A percentile compares a stretch with the other conserved stretches of the same genome.
These are phyloP conservation scores for Phalaenopsis aphrodite DNA, from an alignment of 106 monocot species.

Conservation along the genomic window DNA sequence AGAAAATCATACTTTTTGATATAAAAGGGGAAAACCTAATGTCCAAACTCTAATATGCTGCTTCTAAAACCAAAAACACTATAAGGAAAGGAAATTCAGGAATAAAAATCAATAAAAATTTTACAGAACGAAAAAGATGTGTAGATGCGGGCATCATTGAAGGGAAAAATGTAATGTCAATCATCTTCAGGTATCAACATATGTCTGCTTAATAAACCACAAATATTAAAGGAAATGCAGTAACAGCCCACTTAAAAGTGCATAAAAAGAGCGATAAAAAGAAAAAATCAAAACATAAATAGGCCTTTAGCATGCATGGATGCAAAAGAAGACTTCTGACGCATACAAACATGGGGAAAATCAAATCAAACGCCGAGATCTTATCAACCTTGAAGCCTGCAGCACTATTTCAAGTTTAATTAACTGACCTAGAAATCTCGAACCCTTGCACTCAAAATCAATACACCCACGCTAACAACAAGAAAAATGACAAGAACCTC, in stretches of 20 bases:
- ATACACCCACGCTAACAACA: neutral
- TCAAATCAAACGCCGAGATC: no score
- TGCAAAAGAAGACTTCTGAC: neutral
- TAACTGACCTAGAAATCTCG: neutral
- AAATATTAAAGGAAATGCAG: neutral
- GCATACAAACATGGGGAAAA: neutral
- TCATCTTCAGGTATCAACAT: neutral
- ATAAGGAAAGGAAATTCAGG: no score
- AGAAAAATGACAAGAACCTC: neutral
- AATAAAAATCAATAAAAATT: no score
- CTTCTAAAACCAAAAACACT: no score
- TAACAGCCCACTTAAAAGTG: neutral
- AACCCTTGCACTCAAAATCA: neutral
- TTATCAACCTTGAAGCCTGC: no score
- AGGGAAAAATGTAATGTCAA: neutral
- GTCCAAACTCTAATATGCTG: no score
- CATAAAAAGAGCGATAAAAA: neutral
- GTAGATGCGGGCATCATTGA: neutral
- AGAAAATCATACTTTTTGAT: no score
- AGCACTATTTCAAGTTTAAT: neutral
- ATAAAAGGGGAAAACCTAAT: no score
- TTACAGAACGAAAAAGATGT: neutral
- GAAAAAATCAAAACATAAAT: neutral
- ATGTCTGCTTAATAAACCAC: neutral
- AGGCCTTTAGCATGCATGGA: neutral